Evolutionary conservation across 192 early-diverging fungal genomes (phyloP).

Genomic region (Umbelopsis sp.): DNA sequence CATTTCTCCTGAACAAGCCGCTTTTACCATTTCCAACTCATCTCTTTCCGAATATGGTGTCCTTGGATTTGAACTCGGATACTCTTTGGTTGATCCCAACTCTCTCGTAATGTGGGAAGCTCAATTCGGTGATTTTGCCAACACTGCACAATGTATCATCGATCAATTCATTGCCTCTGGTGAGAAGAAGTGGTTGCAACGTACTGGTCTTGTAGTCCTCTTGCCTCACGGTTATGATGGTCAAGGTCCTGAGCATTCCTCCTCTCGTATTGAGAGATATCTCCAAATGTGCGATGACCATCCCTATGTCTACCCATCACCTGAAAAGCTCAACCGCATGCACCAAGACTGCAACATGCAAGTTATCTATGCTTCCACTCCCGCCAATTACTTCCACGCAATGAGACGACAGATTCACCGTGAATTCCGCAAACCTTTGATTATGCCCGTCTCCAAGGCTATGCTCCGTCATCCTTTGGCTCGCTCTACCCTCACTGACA

Average conservation of each 20-base stretch:
- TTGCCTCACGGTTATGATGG: slow-evolving; percentile 99
- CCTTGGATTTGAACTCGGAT: slow-evolving; percentile 96
- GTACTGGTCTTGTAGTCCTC: slow-evolving; percentile 90
- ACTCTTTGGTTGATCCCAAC: slow-evolving; percentile 93
- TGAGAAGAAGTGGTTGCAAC: slow-evolving; percentile 98
- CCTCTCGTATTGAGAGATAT: slow-evolving; percentile 92
- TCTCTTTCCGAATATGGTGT: slow-evolving; percentile 95
- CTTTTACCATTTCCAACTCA: slow-evolving; percentile 93
- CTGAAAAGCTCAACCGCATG: slow-evolving; percentile 84
- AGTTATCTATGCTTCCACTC: slow-evolving; percentile 95
- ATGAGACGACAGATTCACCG: slow-evolving; percentile 95
- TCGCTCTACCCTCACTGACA: slow-evolving; percentile 80
- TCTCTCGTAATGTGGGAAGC: slow-evolving; percentile 96
- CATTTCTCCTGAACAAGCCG: slow-evolving; percentile 84
- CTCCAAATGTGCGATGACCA: slow-evolving; percentile 96
- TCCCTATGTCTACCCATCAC: slow-evolving; percentile 78
- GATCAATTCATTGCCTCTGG: slow-evolving; percentile 97
- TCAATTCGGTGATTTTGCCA: slow-evolving; percentile 98
- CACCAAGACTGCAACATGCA: slow-evolving; percentile 99
- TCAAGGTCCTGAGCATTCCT: slow-evolving; percentile 98
- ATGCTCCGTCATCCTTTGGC: slow-evolving; percentile 94
- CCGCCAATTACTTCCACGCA: slow-evolving; percentile 97
- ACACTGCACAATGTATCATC: slow-evolving; percentile 96
- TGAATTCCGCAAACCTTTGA: slow-evolving; percentile 93
- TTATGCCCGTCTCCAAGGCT: slow-evolving; percentile 81